Conservation (phyloP, 1,139 yeast species). For the Kazachstania sp. region DNA sequence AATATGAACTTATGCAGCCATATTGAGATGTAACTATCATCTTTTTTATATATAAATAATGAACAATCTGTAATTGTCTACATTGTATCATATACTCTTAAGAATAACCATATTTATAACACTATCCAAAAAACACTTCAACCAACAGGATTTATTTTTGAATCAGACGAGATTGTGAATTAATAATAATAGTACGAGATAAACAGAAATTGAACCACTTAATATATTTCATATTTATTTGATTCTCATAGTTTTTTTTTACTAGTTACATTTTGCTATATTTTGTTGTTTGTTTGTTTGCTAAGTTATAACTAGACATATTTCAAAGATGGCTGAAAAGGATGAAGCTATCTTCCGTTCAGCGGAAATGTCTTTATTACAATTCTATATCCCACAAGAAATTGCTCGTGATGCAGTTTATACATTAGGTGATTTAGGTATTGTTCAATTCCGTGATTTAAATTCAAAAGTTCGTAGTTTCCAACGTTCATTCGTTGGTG, state of each 20-base stretch:
- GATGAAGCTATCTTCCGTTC: constrained; percentile 77
- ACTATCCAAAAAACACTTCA: too few relatives aligned
- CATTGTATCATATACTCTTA: too few relatives aligned
- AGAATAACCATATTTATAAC: too few relatives aligned
- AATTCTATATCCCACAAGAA: constrained; percentile 86
- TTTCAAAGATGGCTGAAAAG: constrained; percentile 14
- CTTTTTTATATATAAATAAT: too few relatives aligned
- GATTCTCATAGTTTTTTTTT: too few relatives aligned
- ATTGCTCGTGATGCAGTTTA: constrained; percentile 81
- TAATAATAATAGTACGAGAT: too few relatives aligned
- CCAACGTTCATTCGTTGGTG: constrained; percentile 80
- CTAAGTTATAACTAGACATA: neutral
- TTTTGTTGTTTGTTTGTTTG: neutral
- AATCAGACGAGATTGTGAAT: too few relatives aligned
- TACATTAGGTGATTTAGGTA: constrained; percentile 70
- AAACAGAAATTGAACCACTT: too few relatives aligned
- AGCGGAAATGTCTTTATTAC: constrained; percentile 91
- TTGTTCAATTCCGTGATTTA: constrained; percentile 84
- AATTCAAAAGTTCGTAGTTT: constrained; percentile 71
- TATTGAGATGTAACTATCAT: too few relatives aligned
- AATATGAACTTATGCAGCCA: neutral
- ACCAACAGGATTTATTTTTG: too few relatives aligned
- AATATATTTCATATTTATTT: too few relatives aligned
- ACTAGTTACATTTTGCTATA: neutral
- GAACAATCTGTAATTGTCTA: too few relatives aligned